Evolutionary conservation across 2,329 filamentous ascomycete species (phyloP), one percentile per base, ranked within the genome.

Genomic region (Penicillium sclerotigenum): DNA sequence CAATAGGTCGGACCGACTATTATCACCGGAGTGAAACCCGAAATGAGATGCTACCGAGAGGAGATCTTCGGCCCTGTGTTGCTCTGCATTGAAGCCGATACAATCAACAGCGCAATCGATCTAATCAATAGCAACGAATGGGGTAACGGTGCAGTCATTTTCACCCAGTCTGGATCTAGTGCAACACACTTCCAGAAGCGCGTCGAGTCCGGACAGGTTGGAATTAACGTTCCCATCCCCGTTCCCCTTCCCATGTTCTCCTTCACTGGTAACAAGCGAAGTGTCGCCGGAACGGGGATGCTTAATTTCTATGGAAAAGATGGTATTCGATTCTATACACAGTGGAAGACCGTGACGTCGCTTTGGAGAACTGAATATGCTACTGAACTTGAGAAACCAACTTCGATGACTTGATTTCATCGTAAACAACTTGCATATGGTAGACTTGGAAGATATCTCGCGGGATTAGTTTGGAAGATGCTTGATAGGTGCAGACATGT

Each of bases 271-370:
- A 86, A 85, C 78, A 92, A 97, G 85, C 90, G 87, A 81, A 90
- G 86, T 64, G 81, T 97, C 51, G 93, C 92, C 0, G 92, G 92
- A 43, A 91, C 91, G 43, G 92, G 93, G 51, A 13, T 51, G 88
- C 89, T 59, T 18, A 59, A 55, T 16, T 59, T 59, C 37, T 59
- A 59, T 11, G 48, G 48, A 5, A 51, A 51, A 22, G 48, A 51
- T 3, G 48, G 48, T 18, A 13, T 51, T 8, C 48, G 48, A 4
- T 51, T 51, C 38, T 51, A 51, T 34, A 51, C 48, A 8, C 48
- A 51, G 38, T 51, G 48, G 42, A 51, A 51, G 28, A 45, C 48
- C 34, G 48, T 51, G 6, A 51, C 48, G 3, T 51, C 48, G 20
- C 48, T 51, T 5, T 51, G 48, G 48, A 43, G 48, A 33, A 51